phyloP scores from a whole-genome alignment of 2,329 filamentous ascomycete species.

The Lasiodiplodia gonubiensis region DNA sequence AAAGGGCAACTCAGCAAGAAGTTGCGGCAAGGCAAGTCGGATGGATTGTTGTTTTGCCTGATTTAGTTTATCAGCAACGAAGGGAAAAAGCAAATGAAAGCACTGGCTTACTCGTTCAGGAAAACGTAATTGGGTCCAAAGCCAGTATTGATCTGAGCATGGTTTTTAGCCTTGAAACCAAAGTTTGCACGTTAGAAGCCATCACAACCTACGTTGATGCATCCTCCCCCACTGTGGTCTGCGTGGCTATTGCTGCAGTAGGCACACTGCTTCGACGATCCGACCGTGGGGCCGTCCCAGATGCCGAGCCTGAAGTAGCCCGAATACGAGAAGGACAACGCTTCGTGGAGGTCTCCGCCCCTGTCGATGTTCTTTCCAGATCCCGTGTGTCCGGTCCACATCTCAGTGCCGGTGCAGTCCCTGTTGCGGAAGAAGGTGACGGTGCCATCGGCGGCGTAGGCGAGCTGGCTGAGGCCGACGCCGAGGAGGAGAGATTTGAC shows the following conservation, averaged over 20 bases:
- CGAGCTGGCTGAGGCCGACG: not conserved
- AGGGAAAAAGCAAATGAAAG: no score
- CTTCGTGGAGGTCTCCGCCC: not conserved
- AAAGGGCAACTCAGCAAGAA: not conserved
- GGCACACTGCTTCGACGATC: not conserved
- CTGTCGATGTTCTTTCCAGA: not conserved
- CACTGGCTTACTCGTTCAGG: not conserved
- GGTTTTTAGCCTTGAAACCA: not conserved
- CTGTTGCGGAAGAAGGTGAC: not conserved
- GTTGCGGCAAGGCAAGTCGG: not conserved
- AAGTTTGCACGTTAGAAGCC: no score
- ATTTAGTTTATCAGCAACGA: no score
- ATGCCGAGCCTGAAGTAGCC: not conserved
- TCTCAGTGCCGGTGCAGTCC: not conserved
- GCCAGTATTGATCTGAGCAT: not conserved
- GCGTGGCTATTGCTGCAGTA: not conserved
- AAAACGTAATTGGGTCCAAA: not conserved
- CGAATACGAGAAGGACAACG: not conserved
- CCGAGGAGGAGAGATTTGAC: not conserved
- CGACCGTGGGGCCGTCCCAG: not conserved
- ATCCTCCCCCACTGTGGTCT: not conserved
- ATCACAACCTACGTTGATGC: not conserved
- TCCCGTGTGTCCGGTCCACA: not conserved
- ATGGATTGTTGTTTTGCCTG: not conserved
- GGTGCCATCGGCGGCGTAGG: not conserved